Evolutionary conservation across 805 yeast species (phyloP).

Genomic region (Cyberlindnera galapagoensis): DNA sequence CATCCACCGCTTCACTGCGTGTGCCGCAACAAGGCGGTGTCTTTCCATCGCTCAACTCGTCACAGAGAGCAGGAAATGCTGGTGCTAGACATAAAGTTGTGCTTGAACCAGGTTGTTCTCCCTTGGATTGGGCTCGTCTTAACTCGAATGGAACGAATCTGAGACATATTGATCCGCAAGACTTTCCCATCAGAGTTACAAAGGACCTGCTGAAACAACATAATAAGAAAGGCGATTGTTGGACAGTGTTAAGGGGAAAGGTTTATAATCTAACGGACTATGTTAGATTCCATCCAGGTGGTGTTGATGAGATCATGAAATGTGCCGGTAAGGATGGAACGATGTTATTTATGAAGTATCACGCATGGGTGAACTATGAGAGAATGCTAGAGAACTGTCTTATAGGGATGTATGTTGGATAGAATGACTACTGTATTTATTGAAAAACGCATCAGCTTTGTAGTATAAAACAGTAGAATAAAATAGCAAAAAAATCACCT

Average conservation of each 20-base stretch:
- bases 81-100: slow-evolving; percentile 42
- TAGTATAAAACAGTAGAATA: too few relatives aligned
- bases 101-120: slow-evolving; percentile 75
- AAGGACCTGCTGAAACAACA: slow-evolving; percentile 57
- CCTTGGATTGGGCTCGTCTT: slow-evolving; percentile 76
- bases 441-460: too few relatives aligned
- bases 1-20: slow-evolving; percentile 1
- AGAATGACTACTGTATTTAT: not conserved
- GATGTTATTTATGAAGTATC: slow-evolving; percentile 62
- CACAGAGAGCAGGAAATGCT: slow-evolving; percentile 19
- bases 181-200: slow-evolving; percentile 53
- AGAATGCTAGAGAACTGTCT: slow-evolving; percentile 71
- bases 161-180: slow-evolving; percentile 43
- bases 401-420: slow-evolving; percentile 45
- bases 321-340: slow-evolving; percentile 87
- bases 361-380: slow-evolving; percentile 80
- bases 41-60: slow-evolving; percentile 15
- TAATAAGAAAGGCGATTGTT: slow-evolving; percentile 57
- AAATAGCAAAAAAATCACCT: too few relatives aligned
- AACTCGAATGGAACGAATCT: slow-evolving; percentile 43
- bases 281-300: slow-evolving; percentile 89
- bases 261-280: slow-evolving; percentile 87
- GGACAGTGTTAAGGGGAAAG: slow-evolving; percentile 77
- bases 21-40: slow-evolving; percentile 1
- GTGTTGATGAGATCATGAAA: slow-evolving; percentile 66